Conservation (phyloP, 1,139 yeast species). For the Diutina ranongensis region DNA sequence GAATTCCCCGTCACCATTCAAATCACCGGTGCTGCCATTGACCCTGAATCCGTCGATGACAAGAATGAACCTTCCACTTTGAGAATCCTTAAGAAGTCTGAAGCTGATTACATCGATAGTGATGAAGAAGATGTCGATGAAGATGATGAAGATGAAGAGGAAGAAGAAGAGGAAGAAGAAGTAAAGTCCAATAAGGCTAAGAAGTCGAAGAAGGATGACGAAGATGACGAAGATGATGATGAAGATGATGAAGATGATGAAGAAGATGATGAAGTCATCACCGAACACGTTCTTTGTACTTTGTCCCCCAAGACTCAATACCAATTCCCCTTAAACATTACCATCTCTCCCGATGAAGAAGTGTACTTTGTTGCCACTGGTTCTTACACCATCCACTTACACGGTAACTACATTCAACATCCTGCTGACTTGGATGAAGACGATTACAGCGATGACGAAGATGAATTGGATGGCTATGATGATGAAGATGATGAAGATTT, state of each 20-base stretch:
- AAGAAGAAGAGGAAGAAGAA: conserved; percentile 15
- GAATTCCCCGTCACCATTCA: conserved; percentile 85
- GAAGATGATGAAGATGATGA: conserved; percentile 50
- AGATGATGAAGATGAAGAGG: conserved; percentile 33
- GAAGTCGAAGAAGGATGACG: conserved; percentile 23
- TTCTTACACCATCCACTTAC: conserved; percentile 81
- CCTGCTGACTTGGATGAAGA: conserved; percentile 69
- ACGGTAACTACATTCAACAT: conserved; percentile 93
- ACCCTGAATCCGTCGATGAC: conserved; percentile 74
- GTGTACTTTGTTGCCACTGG: conserved; percentile 92
- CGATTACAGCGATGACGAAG: conserved; percentile 31
- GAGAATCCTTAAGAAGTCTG: conserved; percentile 69
- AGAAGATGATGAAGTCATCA: conserved; percentile 45
- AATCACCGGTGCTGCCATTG: conserved; percentile 90
- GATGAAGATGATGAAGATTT: conserved; percentile 60
- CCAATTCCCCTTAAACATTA: conserved; percentile 87
- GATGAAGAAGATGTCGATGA: conserved; percentile 43
- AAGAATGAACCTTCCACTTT: conserved; percentile 80
- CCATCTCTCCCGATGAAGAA: conserved; percentile 89
- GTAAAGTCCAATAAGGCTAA: conserved; percentile 12
- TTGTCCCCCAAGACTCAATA: conserved; percentile 72
- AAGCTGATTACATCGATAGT: conserved; percentile 36
- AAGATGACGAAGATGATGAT: conserved; percentile 38
- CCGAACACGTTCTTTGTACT: conserved; percentile 80
- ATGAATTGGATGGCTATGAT: conserved; percentile 24